phyloP scores from a whole-genome alignment of 208 protist species.

The Pavlovales sp. region DNA sequence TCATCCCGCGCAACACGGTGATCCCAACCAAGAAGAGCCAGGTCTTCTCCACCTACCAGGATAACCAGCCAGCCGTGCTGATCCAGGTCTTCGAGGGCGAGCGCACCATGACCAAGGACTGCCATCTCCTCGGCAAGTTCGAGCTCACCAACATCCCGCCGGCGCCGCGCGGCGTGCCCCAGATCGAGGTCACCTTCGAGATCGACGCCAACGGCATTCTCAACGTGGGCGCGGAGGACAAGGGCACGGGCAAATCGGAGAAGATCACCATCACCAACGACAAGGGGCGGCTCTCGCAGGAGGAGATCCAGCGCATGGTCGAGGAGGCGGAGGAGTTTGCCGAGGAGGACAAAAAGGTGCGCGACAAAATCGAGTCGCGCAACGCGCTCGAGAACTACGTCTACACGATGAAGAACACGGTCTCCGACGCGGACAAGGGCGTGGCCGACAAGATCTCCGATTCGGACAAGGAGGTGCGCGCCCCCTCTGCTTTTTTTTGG shows the following conservation, averaged over 20 bases:
- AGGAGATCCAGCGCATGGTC: slow-evolving; percentile 90
- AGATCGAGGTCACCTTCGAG: slow-evolving; percentile 94
- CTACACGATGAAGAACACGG: slow-evolving; percentile 86
- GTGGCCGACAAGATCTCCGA: slow-evolving; percentile 62
- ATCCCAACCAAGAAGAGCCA: slow-evolving; percentile 86
- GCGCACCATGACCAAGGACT: slow-evolving; percentile 94
- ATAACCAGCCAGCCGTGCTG: slow-evolving; percentile 80
- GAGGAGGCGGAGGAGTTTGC: slow-evolving; percentile 79
- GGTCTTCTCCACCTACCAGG: slow-evolving; percentile 88
- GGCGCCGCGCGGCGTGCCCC: slow-evolving; percentile 88
- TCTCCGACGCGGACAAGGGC: slow-evolving; percentile 69
- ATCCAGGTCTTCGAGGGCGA: slow-evolving; percentile 97
- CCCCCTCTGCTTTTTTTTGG: no score
- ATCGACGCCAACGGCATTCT: slow-evolving; percentile 97
- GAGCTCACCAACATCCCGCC: slow-evolving; percentile 92
- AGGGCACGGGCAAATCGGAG: slow-evolving; percentile 84
- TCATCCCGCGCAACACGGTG: slow-evolving; percentile 75
- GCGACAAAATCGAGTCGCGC: slow-evolving; percentile 70
- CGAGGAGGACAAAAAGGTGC: slow-evolving; percentile 73
- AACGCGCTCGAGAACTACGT: slow-evolving; percentile 80
- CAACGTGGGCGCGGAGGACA: slow-evolving; percentile 89
- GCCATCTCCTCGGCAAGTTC: slow-evolving; percentile 93
- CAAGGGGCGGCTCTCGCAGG: slow-evolving; percentile 78
- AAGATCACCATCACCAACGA: slow-evolving; percentile 97
- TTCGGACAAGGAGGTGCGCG: slow-evolving; percentile 56